Evolutionary conservation across 2,329 filamentous ascomycete genomes (phyloP), one percentile per base, ranked within the genome.

Genomic region (Zymoseptoria ardabiliae): DNA sequence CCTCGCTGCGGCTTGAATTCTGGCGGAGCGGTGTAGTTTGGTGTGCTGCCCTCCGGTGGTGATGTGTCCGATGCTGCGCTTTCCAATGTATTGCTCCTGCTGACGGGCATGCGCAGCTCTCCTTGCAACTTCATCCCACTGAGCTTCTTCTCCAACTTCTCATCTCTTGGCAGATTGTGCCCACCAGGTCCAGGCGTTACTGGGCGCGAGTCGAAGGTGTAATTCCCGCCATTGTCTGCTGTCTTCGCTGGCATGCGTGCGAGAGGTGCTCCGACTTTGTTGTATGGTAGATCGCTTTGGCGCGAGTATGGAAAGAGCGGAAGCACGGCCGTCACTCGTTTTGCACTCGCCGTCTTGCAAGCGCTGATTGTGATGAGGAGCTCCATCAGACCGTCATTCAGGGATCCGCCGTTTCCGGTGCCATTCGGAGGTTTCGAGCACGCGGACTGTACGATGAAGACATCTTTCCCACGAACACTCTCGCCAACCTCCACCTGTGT

Each of bases 341-440:
- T 91, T 28, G 94, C 94, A 49, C 92, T 97, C 68, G 91, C 91
- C 11, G 89, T 88, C 78, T 96, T 96, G 85, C 94, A 97, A 62
- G 94, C 94, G n/a, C 91, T 96, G 69, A 97, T 93, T 78, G 94
- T 96, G 78, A 97, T 97, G 75, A 96, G 89, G 54, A 97, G 86
- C 73, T 99, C 94, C 79, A 99, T 89, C 65, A 99, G 85, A 77
- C 96, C 87, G 77, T 99, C 94, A 74, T 99, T 99, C 22, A 66
- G 55, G 35, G 62, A 65, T 49, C 59, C 61, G 77, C 97, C 90
- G 70, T 89, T 89, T 64, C 91, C 91, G 68, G 90, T 90, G 68
- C 91, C 91, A 50, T 54, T 56, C 20, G 53, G 57, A 11, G 62
- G 54, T 25, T 55, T 54, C 41, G 63, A 65, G 65, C 65, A 66